Conservation (phyloP, 306 rosid species). For the Cucurbita maxima region DNA sequence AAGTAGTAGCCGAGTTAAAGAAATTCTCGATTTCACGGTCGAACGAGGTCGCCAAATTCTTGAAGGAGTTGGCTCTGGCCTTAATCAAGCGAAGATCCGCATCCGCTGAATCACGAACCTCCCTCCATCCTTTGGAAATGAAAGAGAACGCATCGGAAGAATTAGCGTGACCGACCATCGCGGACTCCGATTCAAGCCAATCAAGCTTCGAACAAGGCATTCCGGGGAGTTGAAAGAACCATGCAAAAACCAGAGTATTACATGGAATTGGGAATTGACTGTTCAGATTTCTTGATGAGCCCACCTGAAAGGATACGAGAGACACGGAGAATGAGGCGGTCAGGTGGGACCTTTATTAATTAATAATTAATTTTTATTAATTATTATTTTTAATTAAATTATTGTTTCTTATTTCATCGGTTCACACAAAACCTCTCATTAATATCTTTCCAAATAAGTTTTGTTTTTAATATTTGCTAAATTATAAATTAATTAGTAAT, state of each 20-base stretch:
- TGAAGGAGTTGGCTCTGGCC: slow-evolving; percentile 84
- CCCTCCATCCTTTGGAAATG: slow-evolving; percentile 82
- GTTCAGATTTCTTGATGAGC: slow-evolving; percentile 1
- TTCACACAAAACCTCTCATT: too few species aligned
- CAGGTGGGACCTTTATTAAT: too few species aligned
- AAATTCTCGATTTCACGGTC: slow-evolving; percentile 91
- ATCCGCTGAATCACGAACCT: slow-evolving; percentile 84
- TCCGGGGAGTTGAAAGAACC: background rate
- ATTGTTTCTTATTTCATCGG: too few species aligned
- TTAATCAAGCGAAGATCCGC: slow-evolving; percentile 80
- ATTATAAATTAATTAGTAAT: too few species aligned
- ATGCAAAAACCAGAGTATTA: background rate
- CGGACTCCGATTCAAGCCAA: background rate
- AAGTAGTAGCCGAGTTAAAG: slow-evolving; percentile 45
- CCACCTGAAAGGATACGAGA: too few species aligned
- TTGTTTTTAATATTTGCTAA: too few species aligned
- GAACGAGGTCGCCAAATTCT: slow-evolving; percentile 69
- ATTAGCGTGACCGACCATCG: slow-evolving; percentile 37
- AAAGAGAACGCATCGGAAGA: slow-evolving; percentile 68
- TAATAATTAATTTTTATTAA: too few species aligned
- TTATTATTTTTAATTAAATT: too few species aligned
- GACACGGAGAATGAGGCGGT: too few species aligned
- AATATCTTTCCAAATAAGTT: too few species aligned
- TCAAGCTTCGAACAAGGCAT: background rate
- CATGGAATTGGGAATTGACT: background rate